Percentiles rank a stretch among this genome's conserved stretches.
These are phyloP conservation scores for Lentinula edodes DNA, from an alignment of 768 basidiomycete genomes.

Conservation along the genomic window DNA sequence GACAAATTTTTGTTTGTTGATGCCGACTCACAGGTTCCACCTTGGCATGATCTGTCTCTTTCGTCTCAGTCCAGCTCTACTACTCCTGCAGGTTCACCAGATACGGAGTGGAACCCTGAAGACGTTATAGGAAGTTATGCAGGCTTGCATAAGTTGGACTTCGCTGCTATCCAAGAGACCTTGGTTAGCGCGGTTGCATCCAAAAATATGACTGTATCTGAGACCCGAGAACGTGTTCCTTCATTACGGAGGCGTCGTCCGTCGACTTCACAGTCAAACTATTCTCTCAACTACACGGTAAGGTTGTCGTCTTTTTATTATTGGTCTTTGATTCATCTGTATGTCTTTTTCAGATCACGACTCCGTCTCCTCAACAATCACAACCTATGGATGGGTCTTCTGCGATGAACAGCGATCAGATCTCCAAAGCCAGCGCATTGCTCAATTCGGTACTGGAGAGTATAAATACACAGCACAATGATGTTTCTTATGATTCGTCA, in stretches of 20 bases:
- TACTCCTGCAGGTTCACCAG: constrained; percentile 44
- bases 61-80: constrained; percentile 43
- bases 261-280: constrained; percentile 80
- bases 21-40: constrained; percentile 39
- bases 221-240: constrained; percentile 55
- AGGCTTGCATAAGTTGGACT: constrained; percentile 67
- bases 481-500: constrained; percentile 15
- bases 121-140: constrained; percentile 59
- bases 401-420: constrained; percentile 35
- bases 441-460: constrained; percentile 57
- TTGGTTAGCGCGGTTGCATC: constrained; percentile 58
- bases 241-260: constrained; percentile 74
- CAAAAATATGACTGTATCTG: constrained; percentile 46
- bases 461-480: constrained; percentile 32
- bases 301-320: neutral
- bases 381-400: constrained; percentile 26
- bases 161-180: constrained; percentile 69
- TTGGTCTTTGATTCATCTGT: neutral
- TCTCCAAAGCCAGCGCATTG: constrained; percentile 57
- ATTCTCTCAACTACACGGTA: constrained; percentile 41
- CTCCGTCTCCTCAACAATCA: constrained; percentile 45
- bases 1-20: constrained; percentile 56
- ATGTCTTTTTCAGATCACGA: constrained; percentile 41
- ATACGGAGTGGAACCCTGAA: constrained; percentile 56
- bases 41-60: constrained; percentile 60